Conservation (phyloP, 2,329 filamentous ascomycete species). For the Diaporthe ampelina region DNA sequence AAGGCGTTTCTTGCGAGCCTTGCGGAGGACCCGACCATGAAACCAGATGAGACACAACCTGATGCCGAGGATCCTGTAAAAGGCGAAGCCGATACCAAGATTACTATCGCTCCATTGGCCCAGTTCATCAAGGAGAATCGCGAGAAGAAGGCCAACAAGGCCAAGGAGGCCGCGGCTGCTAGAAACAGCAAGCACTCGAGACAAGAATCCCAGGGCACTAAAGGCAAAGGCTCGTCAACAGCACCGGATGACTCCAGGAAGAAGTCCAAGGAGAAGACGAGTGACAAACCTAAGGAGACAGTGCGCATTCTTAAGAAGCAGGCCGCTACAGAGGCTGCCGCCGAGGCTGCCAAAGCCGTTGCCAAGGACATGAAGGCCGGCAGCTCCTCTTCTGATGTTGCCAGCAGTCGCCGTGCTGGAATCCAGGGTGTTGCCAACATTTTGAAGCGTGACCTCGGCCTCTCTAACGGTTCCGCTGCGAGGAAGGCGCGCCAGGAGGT, state of each 20-base stretch:
- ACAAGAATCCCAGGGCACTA: constrained; percentile 66
- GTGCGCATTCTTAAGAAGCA: constrained; percentile 76
- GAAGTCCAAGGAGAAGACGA: constrained; percentile 67
- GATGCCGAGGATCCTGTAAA: constrained; percentile 64
- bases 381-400: constrained; percentile 51
- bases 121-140: constrained; percentile 81
- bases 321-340: constrained; percentile 62
- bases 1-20: constrained; percentile 92
- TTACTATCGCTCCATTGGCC: constrained; percentile 84
- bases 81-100: constrained; percentile 67
- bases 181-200: constrained; percentile 69
- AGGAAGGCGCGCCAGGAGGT: constrained; percentile 71
- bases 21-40: constrained; percentile 72
- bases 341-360: constrained; percentile 60
- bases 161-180: constrained; percentile 68
- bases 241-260: constrained; percentile 63
- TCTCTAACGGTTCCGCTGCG: constrained; percentile 74
- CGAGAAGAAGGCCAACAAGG: constrained; percentile 88
- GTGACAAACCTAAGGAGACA: constrained; percentile 68
- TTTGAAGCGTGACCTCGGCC: constrained; percentile 74
- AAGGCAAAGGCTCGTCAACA: constrained; percentile 57
- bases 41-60: constrained; percentile 62
- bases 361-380: constrained; percentile 53
- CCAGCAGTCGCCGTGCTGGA: constrained; percentile 71
- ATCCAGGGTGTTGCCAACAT: constrained; percentile 75